phyloP scores from a whole-genome alignment of 2,329 filamentous ascomycete species.

The Pochonia chlamydosporia region DNA sequence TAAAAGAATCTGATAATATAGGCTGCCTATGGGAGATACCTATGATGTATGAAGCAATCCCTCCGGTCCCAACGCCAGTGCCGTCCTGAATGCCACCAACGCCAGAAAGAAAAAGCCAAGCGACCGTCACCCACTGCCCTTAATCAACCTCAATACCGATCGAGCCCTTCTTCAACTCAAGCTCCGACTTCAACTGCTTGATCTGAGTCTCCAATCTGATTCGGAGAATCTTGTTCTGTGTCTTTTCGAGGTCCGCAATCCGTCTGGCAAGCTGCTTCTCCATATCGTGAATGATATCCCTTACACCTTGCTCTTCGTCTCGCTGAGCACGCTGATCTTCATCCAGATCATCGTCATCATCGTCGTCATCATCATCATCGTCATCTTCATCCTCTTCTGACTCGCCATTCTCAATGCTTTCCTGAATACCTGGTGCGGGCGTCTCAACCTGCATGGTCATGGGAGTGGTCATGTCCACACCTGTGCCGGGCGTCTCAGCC shows the following conservation, averaged over 20 bases:
- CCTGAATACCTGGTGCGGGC: conserved; percentile 36
- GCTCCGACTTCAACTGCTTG: conserved; percentile 38
- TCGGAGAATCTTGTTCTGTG: conserved; percentile 41
- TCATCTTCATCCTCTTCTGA: conserved; percentile 38
- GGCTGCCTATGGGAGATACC: no score
- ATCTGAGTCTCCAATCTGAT: conserved; percentile 45
- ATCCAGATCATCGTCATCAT: conserved; percentile 46
- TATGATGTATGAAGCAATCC: no score
- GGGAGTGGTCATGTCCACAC: conserved; percentile 39
- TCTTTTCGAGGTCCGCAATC: conserved; percentile 37
- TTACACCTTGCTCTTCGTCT: conserved; percentile 48
- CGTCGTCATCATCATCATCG: conserved; percentile 32
- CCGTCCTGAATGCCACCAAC: not conserved
- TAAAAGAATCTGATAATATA: no score
- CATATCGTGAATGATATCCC: conserved; percentile 48
- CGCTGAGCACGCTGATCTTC: conserved; percentile 45
- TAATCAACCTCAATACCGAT: conserved; percentile 35
- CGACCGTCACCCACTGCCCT: no score
- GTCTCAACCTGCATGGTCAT: conserved; percentile 38
- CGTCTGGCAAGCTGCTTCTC: conserved; percentile 43
- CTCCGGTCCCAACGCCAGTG: conserved; percentile 3
- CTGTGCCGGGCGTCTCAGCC: conserved; percentile 36
- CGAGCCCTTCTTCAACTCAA: conserved; percentile 38
- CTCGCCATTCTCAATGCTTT: conserved; percentile 37
- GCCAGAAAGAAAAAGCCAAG: not conserved